Evolutionary conservation across 352 stramenopile species (phyloP), one percentile per base, ranked within the genome.

Genomic region (Globisporangium cystogenes): DNA sequence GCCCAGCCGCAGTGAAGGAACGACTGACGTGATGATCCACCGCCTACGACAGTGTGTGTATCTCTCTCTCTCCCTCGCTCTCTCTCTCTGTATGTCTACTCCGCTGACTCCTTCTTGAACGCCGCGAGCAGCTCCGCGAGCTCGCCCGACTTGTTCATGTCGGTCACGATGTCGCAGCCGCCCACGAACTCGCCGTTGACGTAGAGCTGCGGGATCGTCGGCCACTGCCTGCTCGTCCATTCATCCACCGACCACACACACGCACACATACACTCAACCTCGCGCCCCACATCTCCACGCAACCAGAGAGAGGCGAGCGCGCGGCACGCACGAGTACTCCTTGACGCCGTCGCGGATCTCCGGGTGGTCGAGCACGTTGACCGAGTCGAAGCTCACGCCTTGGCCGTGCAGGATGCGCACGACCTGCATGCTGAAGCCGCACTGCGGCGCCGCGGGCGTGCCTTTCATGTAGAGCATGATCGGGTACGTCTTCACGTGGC

Each of bases 391-490:
- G 66, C 97, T 97, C 58, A 95, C 74, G 62, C 87, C 87, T 64
- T 96, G 78, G 31, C 75, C 70, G 67, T 95, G 86, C 55, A 99
- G 67, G 50, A 98, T 97, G 65, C 92, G 78, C 44, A 99, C 95
- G 26, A 99, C 94, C 64, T 97, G 87, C 65, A 96, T 93, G 44
- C 86, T 97, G 70, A 99, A 99, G 54, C 97, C 97, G 70, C 97
- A 99, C 80, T 97, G 89, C 37, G 97, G 97, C 62, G 91, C 81
- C 57, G 78, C 79, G 35, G 97, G 97, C 57, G 96, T 99, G 52
- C 97, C 97, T 75, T 99, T 99, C 97, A 99, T 99, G 84, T 99
- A 99, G 0, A 99, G 81, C 95, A 99, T 98, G 31, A 99, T 70
- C 7, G 74, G 86, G 75, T 98, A 88, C 57, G 74, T 85, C 62